Evolutionary conservation across 108 stramenopile genomes (phyloP), one percentile per base, ranked within the genome.

Genomic region (Mayamaea pseudoterrestris): DNA sequence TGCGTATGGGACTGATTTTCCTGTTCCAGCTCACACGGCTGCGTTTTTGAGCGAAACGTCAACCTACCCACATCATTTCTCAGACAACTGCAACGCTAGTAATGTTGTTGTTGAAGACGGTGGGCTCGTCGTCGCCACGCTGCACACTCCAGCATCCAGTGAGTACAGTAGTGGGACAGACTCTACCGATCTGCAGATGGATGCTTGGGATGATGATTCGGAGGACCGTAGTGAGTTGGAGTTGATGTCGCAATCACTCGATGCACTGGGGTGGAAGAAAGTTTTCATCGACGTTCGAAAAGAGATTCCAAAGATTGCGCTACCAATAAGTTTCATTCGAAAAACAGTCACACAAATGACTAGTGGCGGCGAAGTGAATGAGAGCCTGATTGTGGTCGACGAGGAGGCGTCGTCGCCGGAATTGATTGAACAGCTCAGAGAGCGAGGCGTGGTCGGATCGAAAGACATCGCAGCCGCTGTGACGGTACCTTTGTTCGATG

Each of bases 1-100:
- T 66, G 80, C 80, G n/a, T 90, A 76, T 37, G 62, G 71, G 18
- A 90, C 89, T 3, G 89, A 90, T 58, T 90, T 90, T 70, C 81
- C 81, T 5, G 89, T 90, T 9, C 89, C 89, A 0, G 66, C 69
- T 7, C 44, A 53, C 18, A 90, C 89, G 1, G 89, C 89, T 17
- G 82, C 89, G 7, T 90, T 90, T 60, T 60, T 90, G 53, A 54
- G 63, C 23, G 71, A 66, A 6, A 52, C 66, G 0, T 74, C 71
- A 23, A 44, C 51, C 0, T 68, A 70, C 22, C 83, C 81, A 6
- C 71, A 63, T 37, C 65, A 80, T 47, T 58, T 60, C 51, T 54
- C 63, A 7, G 47, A 48, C 54, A 45, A 29, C 34, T 23, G n/a
- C 11, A 11, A 29, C 36, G 45, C 4, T 3, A 24, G 25, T 27